Base-by-base conservation (phyloP, 768 basidiomycete species). In the Amanita inopinata region DNA sequence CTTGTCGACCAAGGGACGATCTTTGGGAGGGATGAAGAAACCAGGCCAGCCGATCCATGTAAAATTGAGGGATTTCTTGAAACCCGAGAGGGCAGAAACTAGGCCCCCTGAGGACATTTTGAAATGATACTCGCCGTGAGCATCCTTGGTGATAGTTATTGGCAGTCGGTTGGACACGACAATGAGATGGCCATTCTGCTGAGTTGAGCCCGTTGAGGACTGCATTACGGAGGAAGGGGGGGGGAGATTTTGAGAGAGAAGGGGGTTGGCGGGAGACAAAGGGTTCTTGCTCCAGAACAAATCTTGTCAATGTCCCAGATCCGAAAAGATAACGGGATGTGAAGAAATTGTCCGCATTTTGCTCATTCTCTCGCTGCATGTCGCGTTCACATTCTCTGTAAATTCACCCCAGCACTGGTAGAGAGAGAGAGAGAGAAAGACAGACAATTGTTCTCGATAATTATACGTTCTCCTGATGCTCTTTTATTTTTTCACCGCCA, bases 21-120 rank as follows among this genome's bases (percentile, higher is more conserved):
- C 96, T 57, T 90, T 89, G 23, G 71, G 71, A 3, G 96, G 96
- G 51, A 98, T 97, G 71, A 81, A 87, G 63, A 88, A 87, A 11
- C 91, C 89, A 0, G 89, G 83, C 89, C 89, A 96, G 45, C 88
- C 87, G 53, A 96, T 93, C 90, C 94, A 97, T 17, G 90, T 96
- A 65, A 99, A 98, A 61, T 77, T 83, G 74, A 98, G 82, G 25
- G 85, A 91, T 67, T 96, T 97, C 69, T 99, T 99, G 76, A 92
- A 94, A 35, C 96, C 94, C 17, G 86, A 85, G 51, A 99, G 80
- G 47, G 96, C 96, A 40, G 88, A 92, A 49, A 98, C 96, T 48
- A 99, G 85, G 42, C 96, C 96, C 20, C 96, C 96, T 2, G 90
- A 93, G 46, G 90, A 93, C 93, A 97, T 96, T 72, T 94, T 87